phyloP scores from a whole-genome alignment of 202 grass and related monocot genomes.

The Bolboschoenoplectus hybrid region DNA sequence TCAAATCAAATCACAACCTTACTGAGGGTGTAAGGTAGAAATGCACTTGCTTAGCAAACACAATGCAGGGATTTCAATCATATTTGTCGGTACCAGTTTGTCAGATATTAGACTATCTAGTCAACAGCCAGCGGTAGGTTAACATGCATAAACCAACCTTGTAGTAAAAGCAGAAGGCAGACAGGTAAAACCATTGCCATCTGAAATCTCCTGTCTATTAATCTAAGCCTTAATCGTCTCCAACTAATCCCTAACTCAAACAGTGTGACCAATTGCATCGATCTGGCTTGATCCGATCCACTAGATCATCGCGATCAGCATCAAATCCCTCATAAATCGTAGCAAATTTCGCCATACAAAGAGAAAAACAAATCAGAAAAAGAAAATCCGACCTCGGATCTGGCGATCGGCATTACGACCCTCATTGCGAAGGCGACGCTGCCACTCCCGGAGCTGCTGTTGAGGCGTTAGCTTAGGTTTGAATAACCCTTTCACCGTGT shows the following conservation, averaged over 20 bases:
- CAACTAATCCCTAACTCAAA: background rate
- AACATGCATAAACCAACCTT: background rate
- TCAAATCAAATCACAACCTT: slow-evolving; percentile 18
- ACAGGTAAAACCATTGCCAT: background rate
- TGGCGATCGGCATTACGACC: slow-evolving; percentile 69
- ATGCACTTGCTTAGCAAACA: slow-evolving; percentile 10
- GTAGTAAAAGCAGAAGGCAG: background rate
- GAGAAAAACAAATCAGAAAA: background rate
- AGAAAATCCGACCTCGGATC: slow-evolving; percentile 55
- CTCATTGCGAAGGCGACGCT: slow-evolving; percentile 83
- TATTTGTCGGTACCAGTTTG: background rate
- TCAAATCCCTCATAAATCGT: background rate
- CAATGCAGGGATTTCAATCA: background rate
- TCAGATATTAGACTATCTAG: background rate
- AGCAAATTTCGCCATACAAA: background rate
- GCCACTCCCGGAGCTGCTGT: slow-evolving; percentile 85
- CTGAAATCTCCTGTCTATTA: background rate
- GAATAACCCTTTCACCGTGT: slow-evolving; percentile 57
- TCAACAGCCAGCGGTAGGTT: background rate
- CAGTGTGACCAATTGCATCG: background rate
- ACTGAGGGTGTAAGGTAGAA: background rate
- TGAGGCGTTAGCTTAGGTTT: slow-evolving; percentile 65
- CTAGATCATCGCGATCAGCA: background rate
- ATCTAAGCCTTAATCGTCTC: slow-evolving; percentile 8
- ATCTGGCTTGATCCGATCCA: background rate